Conservation (phyloP, 805 yeast genomes). For the Wickerhamomyces silvicola region DNA sequence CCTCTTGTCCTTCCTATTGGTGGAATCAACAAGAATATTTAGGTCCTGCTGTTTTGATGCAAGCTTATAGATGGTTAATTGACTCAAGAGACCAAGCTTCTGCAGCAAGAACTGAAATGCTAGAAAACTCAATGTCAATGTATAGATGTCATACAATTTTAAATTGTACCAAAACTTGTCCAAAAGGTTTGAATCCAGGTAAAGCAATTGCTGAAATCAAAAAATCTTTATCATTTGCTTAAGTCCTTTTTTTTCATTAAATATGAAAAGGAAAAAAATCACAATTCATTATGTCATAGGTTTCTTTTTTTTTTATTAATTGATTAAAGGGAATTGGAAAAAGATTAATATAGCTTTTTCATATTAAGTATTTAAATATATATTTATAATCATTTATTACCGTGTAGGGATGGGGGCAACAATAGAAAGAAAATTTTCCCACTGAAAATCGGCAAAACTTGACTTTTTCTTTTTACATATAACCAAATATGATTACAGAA, state of each 20-base stretch:
- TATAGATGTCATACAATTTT: constrained; percentile 99
- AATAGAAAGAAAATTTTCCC: no score
- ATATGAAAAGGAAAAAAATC: background rate
- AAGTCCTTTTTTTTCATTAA: constrained; percentile 10
- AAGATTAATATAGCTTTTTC: no score
- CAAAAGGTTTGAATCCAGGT: constrained; percentile 98
- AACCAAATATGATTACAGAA: no score
- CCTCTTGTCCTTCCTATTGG: constrained; percentile 99
- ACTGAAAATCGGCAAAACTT: no score
- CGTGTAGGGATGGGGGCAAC: no score
- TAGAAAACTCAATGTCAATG: constrained; percentile 94
- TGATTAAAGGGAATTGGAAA: no score
- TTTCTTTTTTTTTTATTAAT: background rate
- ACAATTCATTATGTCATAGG: background rate
- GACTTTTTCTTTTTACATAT: no score
- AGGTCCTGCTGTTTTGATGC: constrained; percentile 99
- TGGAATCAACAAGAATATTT: constrained; percentile 99
- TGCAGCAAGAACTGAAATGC: constrained; percentile 71
- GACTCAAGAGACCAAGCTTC: constrained; percentile 96
- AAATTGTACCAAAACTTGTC: constrained; percentile 98
- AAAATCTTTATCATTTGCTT: constrained; percentile 82
- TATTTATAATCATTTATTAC: no score
- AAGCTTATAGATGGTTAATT: constrained; percentile 97
- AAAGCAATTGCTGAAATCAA: constrained; percentile 95
- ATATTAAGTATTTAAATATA: no score